Evolutionary conservation across 176 grass and related monocot genomes (phyloP).

Genomic region (Eragrostis nindensis): DNA sequence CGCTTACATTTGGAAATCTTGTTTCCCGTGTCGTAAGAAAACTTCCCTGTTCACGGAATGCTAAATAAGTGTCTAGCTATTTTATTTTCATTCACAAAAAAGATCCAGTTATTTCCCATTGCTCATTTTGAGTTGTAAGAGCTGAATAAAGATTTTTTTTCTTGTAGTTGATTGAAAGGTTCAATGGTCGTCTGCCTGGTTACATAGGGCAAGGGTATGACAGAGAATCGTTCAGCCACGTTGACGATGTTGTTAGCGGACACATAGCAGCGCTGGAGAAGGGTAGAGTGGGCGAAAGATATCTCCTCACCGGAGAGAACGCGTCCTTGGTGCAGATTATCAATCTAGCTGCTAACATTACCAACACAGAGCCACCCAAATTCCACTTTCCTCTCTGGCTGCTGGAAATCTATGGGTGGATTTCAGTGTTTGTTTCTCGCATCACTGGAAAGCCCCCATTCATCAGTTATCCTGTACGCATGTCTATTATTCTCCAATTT

Average conservation of each 20-base stretch:
- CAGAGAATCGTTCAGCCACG: constrained; percentile 68
- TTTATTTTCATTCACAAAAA: not conserved
- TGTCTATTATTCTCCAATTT: not conserved
- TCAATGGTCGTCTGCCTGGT: constrained; percentile 85
- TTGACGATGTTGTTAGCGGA: constrained; percentile 86
- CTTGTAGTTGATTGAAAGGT: constrained; percentile 90
- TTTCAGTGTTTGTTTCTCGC: constrained; percentile 78
- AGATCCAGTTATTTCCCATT: not conserved
- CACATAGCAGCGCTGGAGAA: constrained; percentile 81
- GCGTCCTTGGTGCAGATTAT: constrained; percentile 74
- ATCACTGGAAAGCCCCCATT: constrained; percentile 86
- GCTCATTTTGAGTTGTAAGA: constrained; percentile 8
- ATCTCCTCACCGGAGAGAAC: constrained; percentile 86
- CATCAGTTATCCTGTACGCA: constrained; percentile 90
- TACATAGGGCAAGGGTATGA: constrained; percentile 83
- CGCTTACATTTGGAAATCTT: constrained; percentile 83
- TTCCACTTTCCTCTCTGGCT: constrained; percentile 75
- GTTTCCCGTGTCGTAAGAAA: constrained; percentile 74
- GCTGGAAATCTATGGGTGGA: constrained; percentile 86
- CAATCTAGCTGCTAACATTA: constrained; percentile 68
- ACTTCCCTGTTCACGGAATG: constrained; percentile 8
- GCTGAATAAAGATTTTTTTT: constrained; percentile 1
- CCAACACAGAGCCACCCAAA: constrained; percentile 62
- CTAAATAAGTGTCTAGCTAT: not conserved
- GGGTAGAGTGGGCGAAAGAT: constrained; percentile 77